phyloP scores from a whole-genome alignment of 2,329 filamentous ascomycete genomes.

The Leptographium wingfieldii region DNA sequence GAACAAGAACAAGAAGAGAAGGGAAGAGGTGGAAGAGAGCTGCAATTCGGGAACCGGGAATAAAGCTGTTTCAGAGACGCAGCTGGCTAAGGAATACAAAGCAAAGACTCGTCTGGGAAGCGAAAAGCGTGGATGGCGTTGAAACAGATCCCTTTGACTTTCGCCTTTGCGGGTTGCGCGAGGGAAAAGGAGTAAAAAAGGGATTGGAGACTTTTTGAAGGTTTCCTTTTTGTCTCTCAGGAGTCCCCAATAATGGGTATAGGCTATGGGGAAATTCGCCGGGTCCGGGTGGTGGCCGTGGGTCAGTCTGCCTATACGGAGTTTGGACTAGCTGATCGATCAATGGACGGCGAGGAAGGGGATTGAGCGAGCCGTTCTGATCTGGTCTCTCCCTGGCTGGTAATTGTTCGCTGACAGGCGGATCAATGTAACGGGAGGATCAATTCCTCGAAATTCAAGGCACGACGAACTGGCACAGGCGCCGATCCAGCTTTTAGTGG shows the following conservation, averaged over 20 bases:
- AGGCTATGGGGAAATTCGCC: conserved; percentile 12
- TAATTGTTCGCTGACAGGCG: neutral
- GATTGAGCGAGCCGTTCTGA: neutral
- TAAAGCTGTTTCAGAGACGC: neutral
- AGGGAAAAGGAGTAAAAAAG: conserved; percentile 5
- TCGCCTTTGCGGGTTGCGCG: neutral
- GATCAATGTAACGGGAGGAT: neutral
- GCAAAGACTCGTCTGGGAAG: neutral
- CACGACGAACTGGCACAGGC: neutral
- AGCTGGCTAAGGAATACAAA: neutral
- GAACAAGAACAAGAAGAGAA: neutral
- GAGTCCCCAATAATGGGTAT: conserved; percentile 8
- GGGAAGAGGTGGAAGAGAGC: neutral
- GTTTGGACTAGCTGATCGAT: conserved; percentile 14
- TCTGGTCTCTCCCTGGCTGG: neutral
- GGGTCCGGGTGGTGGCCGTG: conserved; percentile 10
- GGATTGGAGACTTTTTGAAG: conserved; percentile 3
- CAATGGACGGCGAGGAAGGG: conserved; percentile 5
- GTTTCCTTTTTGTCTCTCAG: conserved; percentile 8
- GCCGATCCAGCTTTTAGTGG: neutral
- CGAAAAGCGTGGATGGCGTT: neutral
- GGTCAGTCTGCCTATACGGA: conserved; percentile 8
- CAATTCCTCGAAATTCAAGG: neutral
- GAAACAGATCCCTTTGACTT: neutral
- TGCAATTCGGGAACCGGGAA: neutral